A percentile compares a stretch with the other conserved stretches of the same genome.
These are phyloP conservation scores for Globisporangium middletonii DNA, from an alignment of 352 stramenopile species.

Conservation along the genomic window DNA sequence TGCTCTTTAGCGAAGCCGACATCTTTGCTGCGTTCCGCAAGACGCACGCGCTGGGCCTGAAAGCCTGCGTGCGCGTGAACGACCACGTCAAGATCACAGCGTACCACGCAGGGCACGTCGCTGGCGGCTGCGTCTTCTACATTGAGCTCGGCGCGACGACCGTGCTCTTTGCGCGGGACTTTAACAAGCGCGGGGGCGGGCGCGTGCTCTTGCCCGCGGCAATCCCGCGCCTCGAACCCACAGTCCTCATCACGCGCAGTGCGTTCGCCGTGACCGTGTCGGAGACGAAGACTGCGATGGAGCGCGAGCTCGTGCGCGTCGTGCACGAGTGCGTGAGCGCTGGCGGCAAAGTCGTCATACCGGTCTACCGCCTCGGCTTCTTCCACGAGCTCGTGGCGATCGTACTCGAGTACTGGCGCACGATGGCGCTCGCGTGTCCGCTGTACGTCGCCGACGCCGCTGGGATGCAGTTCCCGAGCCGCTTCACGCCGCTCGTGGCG, in stretches of 20 bases:
- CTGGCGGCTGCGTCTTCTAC: constrained; percentile 68
- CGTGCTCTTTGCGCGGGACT: constrained; percentile 72
- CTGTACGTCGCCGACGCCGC: constrained; percentile 64
- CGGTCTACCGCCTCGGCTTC: constrained; percentile 70
- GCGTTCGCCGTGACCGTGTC: constrained; percentile 80
- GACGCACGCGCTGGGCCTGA: constrained; percentile 38
- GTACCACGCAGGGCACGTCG: constrained; percentile 77
- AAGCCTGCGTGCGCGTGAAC: constrained; percentile 49
- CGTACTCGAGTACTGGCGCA: constrained; percentile 65
- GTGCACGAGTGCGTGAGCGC: constrained; percentile 70
- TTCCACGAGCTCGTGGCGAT: constrained; percentile 76
- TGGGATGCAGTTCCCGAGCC: constrained; percentile 45
- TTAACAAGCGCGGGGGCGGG: constrained; percentile 60
- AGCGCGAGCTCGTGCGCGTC: constrained; percentile 74
- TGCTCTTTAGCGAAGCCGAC: constrained; percentile 51
- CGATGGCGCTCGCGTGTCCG: constrained; percentile 41
- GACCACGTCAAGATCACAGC: constrained; percentile 72
- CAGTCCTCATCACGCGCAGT: constrained; percentile 56
- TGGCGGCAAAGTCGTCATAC: constrained; percentile 81
- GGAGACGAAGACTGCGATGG: constrained; percentile 74
- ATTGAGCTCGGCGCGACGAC: constrained; percentile 70
- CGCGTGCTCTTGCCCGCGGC: constrained; percentile 62
- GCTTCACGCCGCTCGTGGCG: constrained; percentile 51
- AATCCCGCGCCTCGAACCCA: constrained; percentile 61
- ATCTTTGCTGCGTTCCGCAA: constrained; percentile 51